Percentiles rank a stretch among this genome's conserved stretches.
phyloP scores from a whole-genome alignment of 129 eudicot genomes.

The Silybum marianum region DNA sequence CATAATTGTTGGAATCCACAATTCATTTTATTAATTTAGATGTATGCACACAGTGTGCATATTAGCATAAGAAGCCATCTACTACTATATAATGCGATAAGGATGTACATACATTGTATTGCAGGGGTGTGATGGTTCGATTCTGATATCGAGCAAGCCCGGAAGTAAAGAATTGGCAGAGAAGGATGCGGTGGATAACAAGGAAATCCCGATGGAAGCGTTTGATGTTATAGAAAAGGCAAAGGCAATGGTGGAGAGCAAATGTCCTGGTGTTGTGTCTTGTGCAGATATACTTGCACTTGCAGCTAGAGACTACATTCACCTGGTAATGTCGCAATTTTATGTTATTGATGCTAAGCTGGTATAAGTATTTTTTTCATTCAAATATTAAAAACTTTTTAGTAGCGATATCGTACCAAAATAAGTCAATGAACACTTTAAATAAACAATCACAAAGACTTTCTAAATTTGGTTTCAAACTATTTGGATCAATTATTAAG shows the following conservation, averaged over 20 bases:
- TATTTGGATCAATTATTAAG: too few relatives aligned
- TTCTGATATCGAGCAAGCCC: constrained; percentile 55
- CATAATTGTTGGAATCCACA: too few relatives aligned
- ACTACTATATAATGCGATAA: background rate
- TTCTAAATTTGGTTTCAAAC: too few relatives aligned
- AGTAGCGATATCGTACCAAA: too few relatives aligned
- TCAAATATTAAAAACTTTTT: too few relatives aligned
- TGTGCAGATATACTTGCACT: constrained; percentile 92
- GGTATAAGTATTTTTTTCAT: too few relatives aligned
- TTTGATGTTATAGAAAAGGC: constrained; percentile 66
- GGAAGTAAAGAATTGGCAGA: constrained; percentile 68
- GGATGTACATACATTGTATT: background rate
- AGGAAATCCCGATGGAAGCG: constrained; percentile 60
- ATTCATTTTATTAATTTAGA: background rate
- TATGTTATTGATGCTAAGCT: background rate
- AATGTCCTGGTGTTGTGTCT: constrained; percentile 92
- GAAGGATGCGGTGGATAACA: constrained; percentile 74
- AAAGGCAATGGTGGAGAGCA: constrained; percentile 68
- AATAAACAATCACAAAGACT: too few relatives aligned
- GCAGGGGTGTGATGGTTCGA: constrained; percentile 90
- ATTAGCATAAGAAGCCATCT: background rate
- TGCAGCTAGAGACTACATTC: constrained; percentile 82
- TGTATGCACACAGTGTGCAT: background rate
- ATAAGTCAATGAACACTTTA: too few relatives aligned
- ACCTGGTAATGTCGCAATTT: constrained; percentile 45